Evolutionary conservation across 202 grass and related monocot genomes (phyloP), one percentile per base, ranked within the genome.

Genomic region (Eragrostis tef): DNA sequence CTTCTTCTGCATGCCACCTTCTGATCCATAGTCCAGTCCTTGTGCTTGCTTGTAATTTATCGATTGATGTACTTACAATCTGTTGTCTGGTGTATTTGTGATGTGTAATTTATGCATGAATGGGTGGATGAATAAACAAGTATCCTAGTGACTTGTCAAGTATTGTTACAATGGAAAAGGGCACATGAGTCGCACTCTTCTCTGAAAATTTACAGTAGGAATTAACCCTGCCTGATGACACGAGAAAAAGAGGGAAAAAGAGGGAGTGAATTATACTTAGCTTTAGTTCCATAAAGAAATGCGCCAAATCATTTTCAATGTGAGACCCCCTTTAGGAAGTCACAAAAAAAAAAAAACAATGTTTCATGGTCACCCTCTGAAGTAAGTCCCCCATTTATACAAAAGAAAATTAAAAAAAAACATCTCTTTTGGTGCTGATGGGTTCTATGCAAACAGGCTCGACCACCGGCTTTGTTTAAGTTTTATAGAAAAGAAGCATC

Each of bases 1-100:
- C 19, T 6, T 76, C 83, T 29, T 81, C 87, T 89, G 82, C 87
- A 77, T 81, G 87, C 78, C 77, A 1, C 70, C 71, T 81, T 81
- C 79, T 47, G 58, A 64, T 76, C 73, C 25, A 59, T 59, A 11
- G 59, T 57, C 22, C 56, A 48, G 58, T 43, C 82, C 52, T 59
- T 71, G 67, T 57, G 42, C 17, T 63, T 73, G 64, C 29, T 29
- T 87, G 57, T 77, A 69, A 81, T 20, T 81, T 70, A 70, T 70
- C 68, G 31, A 25, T 85, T 31, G 54, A 0, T 57, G 45, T 39
- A 85, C 41, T 54, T 64, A 64, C 3, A 19, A 6, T 16, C 58
- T 31, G 19, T 17, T 1, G 15, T 47, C 44, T 63, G 11, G 46
- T 50, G 77, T 66, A 85, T 43, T 41, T 42, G 87, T 77, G 21